These are phyloP conservation scores for Aureoboletus auriporus DNA, from an alignment of 768 basidiomycete species.

Conservation along the genomic window DNA sequence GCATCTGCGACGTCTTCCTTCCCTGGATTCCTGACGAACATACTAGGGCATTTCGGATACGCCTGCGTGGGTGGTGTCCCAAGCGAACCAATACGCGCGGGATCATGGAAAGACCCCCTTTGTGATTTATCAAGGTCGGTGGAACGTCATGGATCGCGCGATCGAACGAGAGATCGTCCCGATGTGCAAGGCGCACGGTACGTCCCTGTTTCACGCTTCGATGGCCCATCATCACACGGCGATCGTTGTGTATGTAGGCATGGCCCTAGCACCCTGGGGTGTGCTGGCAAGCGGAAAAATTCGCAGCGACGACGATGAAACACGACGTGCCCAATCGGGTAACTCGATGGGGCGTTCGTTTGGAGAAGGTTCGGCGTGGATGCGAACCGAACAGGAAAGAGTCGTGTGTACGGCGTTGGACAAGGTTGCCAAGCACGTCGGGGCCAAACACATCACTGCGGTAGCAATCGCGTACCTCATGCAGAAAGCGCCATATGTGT, in stretches of 20 bases:
- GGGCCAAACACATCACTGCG: conserved; percentile 43
- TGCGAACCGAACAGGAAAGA: conserved; percentile 42
- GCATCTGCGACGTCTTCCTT: background rate
- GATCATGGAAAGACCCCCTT: conserved; percentile 42
- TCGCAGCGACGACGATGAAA: conserved; percentile 30
- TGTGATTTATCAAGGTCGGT: conserved; percentile 40
- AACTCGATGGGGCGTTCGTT: conserved; percentile 24
- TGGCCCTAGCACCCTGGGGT: conserved; percentile 37
- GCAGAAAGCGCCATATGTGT: conserved; percentile 50
- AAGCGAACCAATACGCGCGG: conserved; percentile 40
- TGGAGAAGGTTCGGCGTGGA: conserved; percentile 30
- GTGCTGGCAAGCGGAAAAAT: conserved; percentile 34
- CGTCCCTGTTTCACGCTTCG: background rate
- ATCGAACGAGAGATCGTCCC: conserved; percentile 44
- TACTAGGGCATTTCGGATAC: conserved; percentile 27
- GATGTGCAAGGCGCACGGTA: conserved; percentile 27
- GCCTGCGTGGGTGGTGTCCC: conserved; percentile 39
- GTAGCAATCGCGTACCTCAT: conserved; percentile 45
- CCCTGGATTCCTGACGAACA: no score
- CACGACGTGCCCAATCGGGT: conserved; percentile 21
- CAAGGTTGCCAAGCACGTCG: conserved; percentile 48
- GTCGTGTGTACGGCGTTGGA: conserved; percentile 43
- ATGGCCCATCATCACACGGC: background rate
- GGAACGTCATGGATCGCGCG: conserved; percentile 33
- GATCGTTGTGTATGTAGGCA: conserved; percentile 3